Base-by-base conservation (phyloP, 2,329 filamentous ascomycete species). In the Colletotrichum melonis region DNA sequence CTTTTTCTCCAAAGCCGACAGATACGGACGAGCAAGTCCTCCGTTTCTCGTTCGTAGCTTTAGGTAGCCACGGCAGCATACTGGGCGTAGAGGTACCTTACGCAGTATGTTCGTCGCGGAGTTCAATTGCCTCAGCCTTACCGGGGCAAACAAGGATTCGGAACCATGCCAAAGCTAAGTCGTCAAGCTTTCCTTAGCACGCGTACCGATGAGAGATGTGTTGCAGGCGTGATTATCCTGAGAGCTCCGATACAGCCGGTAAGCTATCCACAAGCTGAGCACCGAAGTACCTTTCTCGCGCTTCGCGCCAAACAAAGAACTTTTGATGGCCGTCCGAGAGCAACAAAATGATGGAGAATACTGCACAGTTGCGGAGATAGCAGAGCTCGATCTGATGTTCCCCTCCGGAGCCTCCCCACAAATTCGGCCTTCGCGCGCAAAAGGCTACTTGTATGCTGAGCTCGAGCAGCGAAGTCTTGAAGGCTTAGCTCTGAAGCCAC, bases 391-490 rank as follows among this genome's bases (percentile, higher is more conserved):
- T n/a, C n/a, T 42, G 26, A 38, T 52, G 4, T 16, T 32, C 11
- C 30, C 26, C 22, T 32, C 46, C 22, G 22, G 24, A n/a, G 30
- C 22, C 46, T 24, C n/a, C 46, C 57, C 46, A 58, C 9, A 65
- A 58, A 28, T 58, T 72, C 69, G 65, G 69, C 58, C 30, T 67
- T 72, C 69, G 69, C 69, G 69, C 26, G 28, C 38, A 55, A 30
- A 19, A 46, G 16, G 22, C 14, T 28, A 26, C 26, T 26, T 26
- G 26, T 26, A 30, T 57, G 28, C 56, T 54, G 4, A 26, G 26
- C 38, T 24, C n/a, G 7, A 22, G 12, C 26, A 62, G 38, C 56
- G 46, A 42, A 49, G 6, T 30, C n/a, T n/a, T 16, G n/a, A 24
- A 35, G 14, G n/a, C 19, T 24, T 11, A 26, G 57, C 32, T 19